These are phyloP conservation scores for Umbelopsis sp. DNA, from an alignment of 371 early-diverging fungal genomes.

Conservation along the genomic window DNA sequence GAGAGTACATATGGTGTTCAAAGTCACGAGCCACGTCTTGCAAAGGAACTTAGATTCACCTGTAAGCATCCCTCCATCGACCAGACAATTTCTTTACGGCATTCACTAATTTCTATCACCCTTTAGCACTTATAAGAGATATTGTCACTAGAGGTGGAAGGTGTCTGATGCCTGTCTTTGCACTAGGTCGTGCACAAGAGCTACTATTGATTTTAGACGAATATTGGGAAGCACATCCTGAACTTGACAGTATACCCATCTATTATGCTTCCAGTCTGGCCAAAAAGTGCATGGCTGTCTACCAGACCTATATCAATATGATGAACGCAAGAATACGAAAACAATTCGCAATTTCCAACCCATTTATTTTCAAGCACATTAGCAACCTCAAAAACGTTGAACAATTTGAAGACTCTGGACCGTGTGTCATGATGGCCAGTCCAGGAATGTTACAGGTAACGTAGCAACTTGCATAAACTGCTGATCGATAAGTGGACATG, in stretches of 20 bases:
- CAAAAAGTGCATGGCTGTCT: constrained; percentile 98
- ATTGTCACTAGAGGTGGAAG: constrained; percentile 97
- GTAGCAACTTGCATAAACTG: background rate
- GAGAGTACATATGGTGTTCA: constrained; percentile 99
- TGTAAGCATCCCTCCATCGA: constrained; percentile 35
- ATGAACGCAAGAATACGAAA: constrained; percentile 98
- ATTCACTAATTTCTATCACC: constrained; percentile 1
- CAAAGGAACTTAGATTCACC: constrained; percentile 95
- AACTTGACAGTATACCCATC: constrained; percentile 95
- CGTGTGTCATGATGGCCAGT: constrained; percentile 99
- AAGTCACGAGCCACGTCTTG: constrained; percentile 95
- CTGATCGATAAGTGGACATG: background rate
- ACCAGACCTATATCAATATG: constrained; percentile 99
- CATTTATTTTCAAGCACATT: constrained; percentile 98
- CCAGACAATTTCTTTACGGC: background rate
- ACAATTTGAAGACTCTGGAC: constrained; percentile 97
- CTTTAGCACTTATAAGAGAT: constrained; percentile 77
- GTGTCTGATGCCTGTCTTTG: constrained; percentile 99
- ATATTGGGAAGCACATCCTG: constrained; percentile 97
- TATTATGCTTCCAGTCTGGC: constrained; percentile 99
- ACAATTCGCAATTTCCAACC: constrained; percentile 93
- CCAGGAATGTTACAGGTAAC: constrained; percentile 99
- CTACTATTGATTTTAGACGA: constrained; percentile 98
- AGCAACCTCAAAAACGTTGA: constrained; percentile 90
- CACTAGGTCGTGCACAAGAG: constrained; percentile 99